These are phyloP conservation scores for Mycena galericulata DNA, from an alignment of 768 basidiomycete genomes.

Conservation along the genomic window DNA sequence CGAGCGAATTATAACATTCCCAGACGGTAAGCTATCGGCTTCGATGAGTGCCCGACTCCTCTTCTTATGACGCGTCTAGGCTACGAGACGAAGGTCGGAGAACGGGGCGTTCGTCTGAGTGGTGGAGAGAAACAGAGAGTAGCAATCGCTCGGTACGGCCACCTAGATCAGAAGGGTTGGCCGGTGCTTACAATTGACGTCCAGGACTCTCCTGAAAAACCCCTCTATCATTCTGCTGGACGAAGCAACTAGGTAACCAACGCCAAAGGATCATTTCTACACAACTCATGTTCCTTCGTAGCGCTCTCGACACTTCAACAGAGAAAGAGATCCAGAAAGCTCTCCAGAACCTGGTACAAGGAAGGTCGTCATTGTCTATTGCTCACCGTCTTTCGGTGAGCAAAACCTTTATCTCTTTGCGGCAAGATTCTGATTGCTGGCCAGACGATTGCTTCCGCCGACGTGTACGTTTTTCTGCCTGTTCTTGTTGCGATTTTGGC, in stretches of 20 bases:
- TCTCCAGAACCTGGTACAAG: conserved; percentile 81
- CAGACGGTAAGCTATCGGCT: conserved; percentile 63
- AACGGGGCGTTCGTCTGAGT: conserved; percentile 85
- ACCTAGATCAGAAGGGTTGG: not conserved
- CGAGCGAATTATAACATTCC: conserved; percentile 85
- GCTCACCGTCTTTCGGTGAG: conserved; percentile 83
- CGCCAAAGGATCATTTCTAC: not conserved
- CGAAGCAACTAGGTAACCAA: conserved; percentile 74
- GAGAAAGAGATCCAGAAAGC: conserved; percentile 93
- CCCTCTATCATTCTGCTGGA: conserved; percentile 85
- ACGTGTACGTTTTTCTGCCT: conserved; percentile 59
- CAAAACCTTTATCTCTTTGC: conserved; percentile 7
- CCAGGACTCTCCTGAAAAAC: conserved; percentile 84
- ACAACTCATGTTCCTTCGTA: conserved; percentile 39
- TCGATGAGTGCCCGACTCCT: not conserved
- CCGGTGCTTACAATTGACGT: not conserved
- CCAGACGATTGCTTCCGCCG: conserved; percentile 68
- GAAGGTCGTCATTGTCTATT: conserved; percentile 81
- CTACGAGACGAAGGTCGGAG: conserved; percentile 88
- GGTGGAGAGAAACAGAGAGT: conserved; percentile 94
- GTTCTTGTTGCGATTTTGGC: not conserved
- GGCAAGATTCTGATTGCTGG: conserved; percentile 32
- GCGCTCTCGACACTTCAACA: conserved; percentile 90
- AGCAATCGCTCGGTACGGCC: conserved; percentile 69
- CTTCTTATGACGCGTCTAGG: conserved; percentile 44